Evolutionary conservation across 2,329 filamentous ascomycete species (phyloP).

Genomic region (Colletotrichum paranaense): DNA sequence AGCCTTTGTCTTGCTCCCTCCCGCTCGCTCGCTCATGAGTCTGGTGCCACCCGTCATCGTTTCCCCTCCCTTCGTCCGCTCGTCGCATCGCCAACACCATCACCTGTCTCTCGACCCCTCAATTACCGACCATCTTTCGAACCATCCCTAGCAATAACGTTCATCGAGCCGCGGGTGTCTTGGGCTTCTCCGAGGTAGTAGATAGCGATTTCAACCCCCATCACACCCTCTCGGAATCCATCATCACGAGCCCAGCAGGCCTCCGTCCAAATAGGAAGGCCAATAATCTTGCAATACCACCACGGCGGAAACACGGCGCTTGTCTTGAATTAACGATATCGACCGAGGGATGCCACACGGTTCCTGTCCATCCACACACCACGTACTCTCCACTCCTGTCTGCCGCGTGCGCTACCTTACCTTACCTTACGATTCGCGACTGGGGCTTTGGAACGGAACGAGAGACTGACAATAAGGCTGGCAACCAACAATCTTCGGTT

Average conservation of each 20-base stretch:
- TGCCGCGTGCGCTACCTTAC: no score
- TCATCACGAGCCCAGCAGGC: constrained; percentile 36
- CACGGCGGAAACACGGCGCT: constrained; percentile 32
- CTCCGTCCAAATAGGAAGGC: constrained; percentile 36
- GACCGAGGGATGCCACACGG: constrained; percentile 31
- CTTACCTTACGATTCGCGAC: background rate
- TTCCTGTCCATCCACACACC: constrained; percentile 24
- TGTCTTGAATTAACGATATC: constrained; percentile 30
- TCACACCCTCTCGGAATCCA: constrained; percentile 23
- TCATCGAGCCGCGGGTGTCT: constrained; percentile 18
- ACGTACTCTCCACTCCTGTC: constrained; percentile 1
- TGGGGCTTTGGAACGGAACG: background rate
- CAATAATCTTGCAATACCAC: constrained; percentile 35
- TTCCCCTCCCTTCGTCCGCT: background rate
- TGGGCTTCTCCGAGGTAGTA: background rate
- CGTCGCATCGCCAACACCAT: background rate
- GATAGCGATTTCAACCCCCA: constrained; percentile 11
- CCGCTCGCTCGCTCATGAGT: background rate
- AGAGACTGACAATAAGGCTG: background rate
- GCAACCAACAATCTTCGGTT: constrained; percentile 15
- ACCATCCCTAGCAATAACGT: constrained; percentile 29
- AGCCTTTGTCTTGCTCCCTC: background rate
- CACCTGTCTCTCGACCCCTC: constrained; percentile 11
- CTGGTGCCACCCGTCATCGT: background rate
- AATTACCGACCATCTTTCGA: background rate